A percentile compares a stretch with the other conserved stretches of the same genome.
phyloP scores from a whole-genome alignment of 331 rosid species.

The Quercus lobata region DNA sequence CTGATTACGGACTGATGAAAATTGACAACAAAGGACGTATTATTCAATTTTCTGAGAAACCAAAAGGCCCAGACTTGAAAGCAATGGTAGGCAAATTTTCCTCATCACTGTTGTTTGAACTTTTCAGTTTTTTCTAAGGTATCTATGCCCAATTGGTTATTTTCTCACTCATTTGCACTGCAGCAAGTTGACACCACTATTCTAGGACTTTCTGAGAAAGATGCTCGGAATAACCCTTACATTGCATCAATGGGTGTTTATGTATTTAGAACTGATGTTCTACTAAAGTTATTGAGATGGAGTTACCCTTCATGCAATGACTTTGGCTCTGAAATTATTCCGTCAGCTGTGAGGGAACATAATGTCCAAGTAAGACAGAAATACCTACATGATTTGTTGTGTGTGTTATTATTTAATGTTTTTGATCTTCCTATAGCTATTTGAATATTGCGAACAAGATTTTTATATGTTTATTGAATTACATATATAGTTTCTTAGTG shows the following conservation, averaged over 20 bases:
- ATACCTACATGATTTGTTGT: neutral
- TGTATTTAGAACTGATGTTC: slow-evolving; percentile 69
- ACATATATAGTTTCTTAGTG: neutral
- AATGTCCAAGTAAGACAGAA: slow-evolving; percentile 73
- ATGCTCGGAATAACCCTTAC: slow-evolving; percentile 57
- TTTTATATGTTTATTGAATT: neutral
- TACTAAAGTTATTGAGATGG: slow-evolving; percentile 61
- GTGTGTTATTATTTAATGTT: slow-evolving; percentile 1
- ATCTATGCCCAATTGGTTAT: neutral
- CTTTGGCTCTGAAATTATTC: slow-evolving; percentile 92
- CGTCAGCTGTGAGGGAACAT: slow-evolving; percentile 75
- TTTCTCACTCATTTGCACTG: slow-evolving; percentile 4
- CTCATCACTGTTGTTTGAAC: slow-evolving; percentile 4
- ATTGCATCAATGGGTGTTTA: slow-evolving; percentile 98
- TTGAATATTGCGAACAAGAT: neutral
- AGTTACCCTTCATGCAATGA: slow-evolving; percentile 70
- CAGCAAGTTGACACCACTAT: slow-evolving; percentile 83
- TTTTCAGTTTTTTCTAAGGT: neutral
- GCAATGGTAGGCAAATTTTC: slow-evolving; percentile 58
- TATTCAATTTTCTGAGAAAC: slow-evolving; percentile 80
- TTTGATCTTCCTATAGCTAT: neutral
- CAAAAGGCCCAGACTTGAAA: slow-evolving; percentile 78
- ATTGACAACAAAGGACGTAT: slow-evolving; percentile 65
- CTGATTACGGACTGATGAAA: slow-evolving; percentile 90
- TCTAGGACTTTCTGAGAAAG: slow-evolving; percentile 73